Percentiles rank a stretch among this genome's conserved stretches.
phyloP scores from a whole-genome alignment of 139 green algal genomes.

The Chlamydomonas schloesseri region DNA sequence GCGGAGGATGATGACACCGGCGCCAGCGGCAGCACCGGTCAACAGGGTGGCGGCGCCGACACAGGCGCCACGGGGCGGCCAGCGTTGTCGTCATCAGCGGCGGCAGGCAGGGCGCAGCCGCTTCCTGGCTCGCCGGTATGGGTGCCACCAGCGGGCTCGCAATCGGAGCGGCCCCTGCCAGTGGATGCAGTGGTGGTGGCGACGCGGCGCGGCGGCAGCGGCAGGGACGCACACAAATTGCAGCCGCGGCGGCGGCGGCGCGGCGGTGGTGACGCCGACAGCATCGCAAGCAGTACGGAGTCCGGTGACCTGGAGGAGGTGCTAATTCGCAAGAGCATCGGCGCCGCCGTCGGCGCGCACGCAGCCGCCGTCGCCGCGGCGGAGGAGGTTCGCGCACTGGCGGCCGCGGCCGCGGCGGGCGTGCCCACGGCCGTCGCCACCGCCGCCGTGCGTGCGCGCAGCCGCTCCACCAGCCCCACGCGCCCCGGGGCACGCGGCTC shows the following conservation, averaged over 20 bases:
- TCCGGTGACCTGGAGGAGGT: not conserved
- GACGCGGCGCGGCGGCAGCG: not conserved
- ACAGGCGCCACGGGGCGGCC: not conserved
- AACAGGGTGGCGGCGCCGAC: not conserved
- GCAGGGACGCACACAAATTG: too few species aligned
- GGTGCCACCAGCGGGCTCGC: not conserved
- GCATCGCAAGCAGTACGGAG: not conserved
- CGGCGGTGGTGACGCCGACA: not conserved
- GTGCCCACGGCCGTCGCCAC: too few species aligned
- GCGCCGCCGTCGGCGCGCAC: not conserved
- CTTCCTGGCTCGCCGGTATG: not conserved
- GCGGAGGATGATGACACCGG: not conserved
- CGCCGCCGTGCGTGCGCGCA: not conserved
- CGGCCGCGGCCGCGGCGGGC: not conserved
- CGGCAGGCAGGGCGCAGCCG: too few species aligned
- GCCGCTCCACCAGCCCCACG: not conserved
- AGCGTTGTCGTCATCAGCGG: too few species aligned
- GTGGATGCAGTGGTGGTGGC: not conserved
- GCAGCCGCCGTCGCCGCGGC: not conserved
- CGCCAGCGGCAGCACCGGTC: not conserved
- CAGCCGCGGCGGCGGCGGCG: not conserved
- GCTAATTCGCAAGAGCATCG: not conserved
- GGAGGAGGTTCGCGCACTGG: not conserved
- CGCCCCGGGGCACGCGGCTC: too few species aligned
- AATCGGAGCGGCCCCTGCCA: not conserved